Base-by-base conservation (phyloP, 129 eudicot genomes). In the Chrysanthemum seticuspe region DNA sequence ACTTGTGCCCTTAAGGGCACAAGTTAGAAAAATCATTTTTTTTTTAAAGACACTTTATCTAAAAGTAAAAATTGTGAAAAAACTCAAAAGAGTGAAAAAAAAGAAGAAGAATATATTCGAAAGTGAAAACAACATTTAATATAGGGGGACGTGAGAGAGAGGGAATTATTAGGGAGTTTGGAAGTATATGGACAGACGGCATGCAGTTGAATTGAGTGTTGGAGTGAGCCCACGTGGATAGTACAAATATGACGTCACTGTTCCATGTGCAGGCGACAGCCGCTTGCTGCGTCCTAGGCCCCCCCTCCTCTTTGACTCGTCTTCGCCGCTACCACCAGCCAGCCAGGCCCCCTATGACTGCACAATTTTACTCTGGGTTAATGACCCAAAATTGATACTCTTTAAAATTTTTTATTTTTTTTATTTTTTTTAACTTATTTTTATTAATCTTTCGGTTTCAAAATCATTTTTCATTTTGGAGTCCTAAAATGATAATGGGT, bases 221-320 rank as follows among this genome's bases (percentile, higher is more conserved):
- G 23, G 53, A 65, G 48, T 60, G 8, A 13, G 27, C 73, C 61
- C 77, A 78, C 77, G 77, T 78, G 77, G 67, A 71, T 12, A 0
- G 62, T 78, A 78, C 73, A 64, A 12, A 70, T 0, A 13, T 78
- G 73, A 78, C 77, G 82, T 71, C 53, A 78, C 47, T 78, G 82
- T 78, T 63, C 27, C 77, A 78, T 55, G 82, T 78, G 82, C 77
- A 27, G 82, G 77, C 72, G 82, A 78, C 82, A 78, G 68, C 77
- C 77, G 68, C 73, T 70, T 6, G 73, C 25, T 78, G 77, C 77
- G 72, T 40, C 67, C 50, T 44, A 45, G 67, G 66, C 82, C 75
- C 21, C 21, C 72, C 13, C 13, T 53, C 67, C 8, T 16, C 62
- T 70, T 78, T 78, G 81, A 78, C 80, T 67, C 34, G 18, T 4